Evolutionary conservation across 78 protist species (phyloP).

Genomic region (Chrysochromulina parva): DNA sequence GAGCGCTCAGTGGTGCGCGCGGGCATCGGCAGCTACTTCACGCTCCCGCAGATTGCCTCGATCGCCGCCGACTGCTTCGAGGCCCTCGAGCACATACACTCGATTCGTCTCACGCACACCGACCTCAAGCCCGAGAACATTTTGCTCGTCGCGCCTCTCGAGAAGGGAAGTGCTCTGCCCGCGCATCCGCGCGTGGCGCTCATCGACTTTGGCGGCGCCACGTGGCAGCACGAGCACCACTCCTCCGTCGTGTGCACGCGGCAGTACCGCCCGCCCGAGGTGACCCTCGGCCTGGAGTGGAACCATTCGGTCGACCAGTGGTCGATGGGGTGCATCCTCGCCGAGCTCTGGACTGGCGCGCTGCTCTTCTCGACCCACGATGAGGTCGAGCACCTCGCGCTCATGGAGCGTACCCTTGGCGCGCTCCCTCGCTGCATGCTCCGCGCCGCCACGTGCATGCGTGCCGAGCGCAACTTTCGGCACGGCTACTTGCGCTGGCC

Average conservation of each 20-base stretch:
- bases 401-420: slow-evolving; percentile 40
- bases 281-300: slow-evolving; percentile 35
- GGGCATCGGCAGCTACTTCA: neutral
- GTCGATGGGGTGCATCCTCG: slow-evolving; percentile 50
- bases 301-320: slow-evolving; percentile 33
- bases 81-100: neutral
- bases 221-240: slow-evolving; percentile 2
- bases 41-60: neutral
- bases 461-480: neutral
- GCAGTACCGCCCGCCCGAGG: slow-evolving; percentile 62
- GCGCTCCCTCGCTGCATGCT: neutral
- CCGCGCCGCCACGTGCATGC: neutral
- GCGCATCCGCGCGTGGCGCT: neutral
- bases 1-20: too few relatives aligned
- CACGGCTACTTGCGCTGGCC: slow-evolving; percentile 35
- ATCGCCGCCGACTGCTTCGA: neutral
- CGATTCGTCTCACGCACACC: slow-evolving; percentile 38
- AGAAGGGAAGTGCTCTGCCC: neutral
- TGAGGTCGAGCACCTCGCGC: slow-evolving; percentile 48
- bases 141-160: neutral
- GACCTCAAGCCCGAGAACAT: slow-evolving; percentile 62
- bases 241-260: slow-evolving; percentile 38
- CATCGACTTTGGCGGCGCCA: slow-evolving; percentile 58
- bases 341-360: slow-evolving; percentile 46
- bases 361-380: slow-evolving; percentile 44